Percentiles rank a stretch among this genome's conserved stretches.
Evolutionary conservation across 129 eudicot genomes (phyloP).

Genomic region (Helianthus tuberosus): DNA sequence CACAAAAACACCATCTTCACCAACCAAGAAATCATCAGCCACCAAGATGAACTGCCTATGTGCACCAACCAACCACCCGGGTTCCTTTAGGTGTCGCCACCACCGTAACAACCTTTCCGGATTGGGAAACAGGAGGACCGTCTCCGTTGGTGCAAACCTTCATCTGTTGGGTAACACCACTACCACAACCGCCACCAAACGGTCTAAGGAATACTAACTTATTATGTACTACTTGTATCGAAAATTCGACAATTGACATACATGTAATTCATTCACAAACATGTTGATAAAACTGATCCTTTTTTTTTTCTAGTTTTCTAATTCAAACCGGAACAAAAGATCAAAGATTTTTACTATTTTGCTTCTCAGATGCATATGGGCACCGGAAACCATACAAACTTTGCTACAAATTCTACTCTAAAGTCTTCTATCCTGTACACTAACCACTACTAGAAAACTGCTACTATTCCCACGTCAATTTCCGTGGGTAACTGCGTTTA

Average conservation of each 20-base stretch:
- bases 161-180: conserved; percentile 23
- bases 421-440: too few species aligned
- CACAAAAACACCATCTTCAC: conserved; percentile 39
- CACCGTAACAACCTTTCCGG: conserved; percentile 57
- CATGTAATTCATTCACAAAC: conserved; percentile 8
- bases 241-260: conserved; percentile 9
- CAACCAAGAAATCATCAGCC: conserved; percentile 37
- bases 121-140: conserved; percentile 26
- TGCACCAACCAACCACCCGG: conserved; percentile 79
- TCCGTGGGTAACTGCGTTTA: too few species aligned
- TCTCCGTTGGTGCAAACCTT: conserved; percentile 37
- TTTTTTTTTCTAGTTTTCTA: neutral
- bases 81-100: conserved; percentile 80
- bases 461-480: too few species aligned
- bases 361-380: conserved; percentile 27
- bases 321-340: conserved; percentile 17
- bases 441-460: too few species aligned
- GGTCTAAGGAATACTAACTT: conserved; percentile 22
- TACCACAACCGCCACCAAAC: neutral
- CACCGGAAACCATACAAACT: conserved; percentile 30
- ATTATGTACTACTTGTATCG: conserved; percentile 8
- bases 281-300: conserved; percentile 13
- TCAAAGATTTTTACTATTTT: neutral
- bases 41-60: conserved; percentile 56
- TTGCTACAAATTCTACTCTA: neutral